Conservation (phyloP, 169 alveolate species). For the Besnoitia besnoiti region DNA sequence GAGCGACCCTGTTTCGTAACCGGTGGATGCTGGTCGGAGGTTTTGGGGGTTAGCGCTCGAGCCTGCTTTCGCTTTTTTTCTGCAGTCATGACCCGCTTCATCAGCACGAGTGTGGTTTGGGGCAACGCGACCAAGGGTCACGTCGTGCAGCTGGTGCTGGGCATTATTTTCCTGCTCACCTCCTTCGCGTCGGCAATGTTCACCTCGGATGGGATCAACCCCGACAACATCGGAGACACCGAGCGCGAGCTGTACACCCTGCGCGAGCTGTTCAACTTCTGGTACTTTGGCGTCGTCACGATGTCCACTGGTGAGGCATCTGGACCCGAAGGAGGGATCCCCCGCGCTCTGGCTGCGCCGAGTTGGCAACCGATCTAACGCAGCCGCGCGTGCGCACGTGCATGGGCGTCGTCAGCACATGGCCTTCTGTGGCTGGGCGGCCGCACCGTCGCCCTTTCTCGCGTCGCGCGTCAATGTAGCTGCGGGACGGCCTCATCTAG, state of each 20-base stretch:
- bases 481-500: too few relatives aligned
- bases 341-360: not conserved
- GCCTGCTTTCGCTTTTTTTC: not conserved
- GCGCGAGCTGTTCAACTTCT: not conserved
- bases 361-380: too few relatives aligned
- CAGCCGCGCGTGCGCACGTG: too few relatives aligned
- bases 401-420: too few relatives aligned
- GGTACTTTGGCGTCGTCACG: slow-evolving; percentile 36
- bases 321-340: not conserved
- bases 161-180: not conserved
- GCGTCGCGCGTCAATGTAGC: too few relatives aligned
- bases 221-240: not conserved
- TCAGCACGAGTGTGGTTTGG: slow-evolving; percentile 17
- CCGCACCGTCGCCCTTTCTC: too few relatives aligned
- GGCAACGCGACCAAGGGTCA: slow-evolving; percentile 36
- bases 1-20: too few relatives aligned
- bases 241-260: not conserved
- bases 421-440: too few relatives aligned
- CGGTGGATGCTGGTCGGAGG: too few relatives aligned
- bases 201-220: not conserved
- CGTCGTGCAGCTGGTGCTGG: slow-evolving; percentile 24
- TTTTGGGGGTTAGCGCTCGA: not conserved
- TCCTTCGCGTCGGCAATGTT: slow-evolving; percentile 31
- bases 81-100: slow-evolving; percentile 28
- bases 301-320: slow-evolving; percentile 47